These are phyloP conservation scores for Coffea humblotiana DNA, from an alignment of 305 asterid genomes.

Conservation along the genomic window DNA sequence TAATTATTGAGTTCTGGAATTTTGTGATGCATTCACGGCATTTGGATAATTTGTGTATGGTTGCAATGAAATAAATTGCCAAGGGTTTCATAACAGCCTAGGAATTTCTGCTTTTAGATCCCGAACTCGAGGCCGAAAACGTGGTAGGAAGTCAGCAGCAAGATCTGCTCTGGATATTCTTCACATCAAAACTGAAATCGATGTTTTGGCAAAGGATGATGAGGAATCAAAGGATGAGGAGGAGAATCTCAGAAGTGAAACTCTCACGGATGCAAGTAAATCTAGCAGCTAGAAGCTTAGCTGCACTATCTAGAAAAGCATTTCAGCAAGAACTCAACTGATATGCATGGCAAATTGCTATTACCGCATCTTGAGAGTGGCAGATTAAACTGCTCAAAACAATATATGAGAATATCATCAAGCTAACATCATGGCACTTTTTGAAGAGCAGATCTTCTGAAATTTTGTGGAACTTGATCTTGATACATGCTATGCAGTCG, in stretches of 20 bases:
- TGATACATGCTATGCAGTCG: not conserved
- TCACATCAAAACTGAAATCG: not conserved
- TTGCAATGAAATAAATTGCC: not conserved
- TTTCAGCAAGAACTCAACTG: not conserved
- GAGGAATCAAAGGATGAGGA: not conserved
- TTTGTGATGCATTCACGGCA: not conserved
- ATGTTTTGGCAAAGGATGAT: not conserved
- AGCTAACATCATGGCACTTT: not conserved
- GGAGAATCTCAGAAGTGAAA: not conserved
- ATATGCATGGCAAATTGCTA: not conserved
- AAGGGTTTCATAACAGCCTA: not conserved
- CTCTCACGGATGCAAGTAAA: not conserved
- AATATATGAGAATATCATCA: not conserved
- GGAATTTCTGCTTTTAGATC: slow-evolving; percentile 20
- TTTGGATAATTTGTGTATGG: not conserved
- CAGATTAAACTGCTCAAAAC: not conserved
- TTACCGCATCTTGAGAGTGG: not conserved
- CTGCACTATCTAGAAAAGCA: not conserved
- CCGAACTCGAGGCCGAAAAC: not conserved
- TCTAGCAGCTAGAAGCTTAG: not conserved
- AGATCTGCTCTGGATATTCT: slow-evolving; percentile 1
- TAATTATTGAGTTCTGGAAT: not conserved
- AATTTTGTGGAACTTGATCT: not conserved
- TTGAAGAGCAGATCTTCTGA: not conserved
- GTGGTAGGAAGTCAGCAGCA: slow-evolving; percentile 1